Conservation (phyloP, 257 asterid genomes). For the Solanum bukasovii region DNA sequence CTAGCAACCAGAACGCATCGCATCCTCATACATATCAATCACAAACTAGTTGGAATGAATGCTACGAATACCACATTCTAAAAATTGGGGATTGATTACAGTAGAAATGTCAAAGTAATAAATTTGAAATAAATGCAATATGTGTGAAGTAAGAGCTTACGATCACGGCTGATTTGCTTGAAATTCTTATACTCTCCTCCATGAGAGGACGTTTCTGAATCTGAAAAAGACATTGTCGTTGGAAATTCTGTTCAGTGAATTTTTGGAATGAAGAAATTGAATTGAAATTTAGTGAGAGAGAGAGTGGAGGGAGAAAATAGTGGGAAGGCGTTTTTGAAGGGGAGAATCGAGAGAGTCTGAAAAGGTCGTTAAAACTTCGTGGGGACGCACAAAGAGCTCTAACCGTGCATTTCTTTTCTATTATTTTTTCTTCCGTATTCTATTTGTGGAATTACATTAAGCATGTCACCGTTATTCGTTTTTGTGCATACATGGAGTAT, state of each 20-base stretch:
- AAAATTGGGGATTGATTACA: neutral
- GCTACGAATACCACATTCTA: neutral
- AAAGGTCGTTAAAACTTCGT: constrained; percentile 24
- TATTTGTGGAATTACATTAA: neutral
- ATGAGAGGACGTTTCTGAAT: constrained; percentile 65
- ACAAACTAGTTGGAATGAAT: neutral
- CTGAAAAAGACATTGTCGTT: constrained; percentile 67
- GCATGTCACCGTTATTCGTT: too few species aligned
- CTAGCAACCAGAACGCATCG: neutral
- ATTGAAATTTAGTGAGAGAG: neutral
- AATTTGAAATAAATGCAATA: neutral
- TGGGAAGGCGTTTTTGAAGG: constrained; percentile 31
- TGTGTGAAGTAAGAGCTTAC: constrained; percentile 25
- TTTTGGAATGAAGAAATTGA: neutral
- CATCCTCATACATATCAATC: neutral
- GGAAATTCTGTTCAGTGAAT: neutral
- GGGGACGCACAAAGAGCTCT: constrained; percentile 79
- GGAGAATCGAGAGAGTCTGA: neutral
- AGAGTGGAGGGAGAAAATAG: constrained; percentile 7
- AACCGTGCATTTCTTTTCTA: constrained; percentile 13
- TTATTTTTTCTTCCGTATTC: neutral
- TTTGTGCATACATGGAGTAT: too few species aligned
- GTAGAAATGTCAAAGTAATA: neutral
- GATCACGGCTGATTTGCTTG: constrained; percentile 82
- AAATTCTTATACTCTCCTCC: constrained; percentile 83